phyloP scores from a whole-genome alignment of 192 early-diverging fungal genomes.

The Coemansia sp. region DNA sequence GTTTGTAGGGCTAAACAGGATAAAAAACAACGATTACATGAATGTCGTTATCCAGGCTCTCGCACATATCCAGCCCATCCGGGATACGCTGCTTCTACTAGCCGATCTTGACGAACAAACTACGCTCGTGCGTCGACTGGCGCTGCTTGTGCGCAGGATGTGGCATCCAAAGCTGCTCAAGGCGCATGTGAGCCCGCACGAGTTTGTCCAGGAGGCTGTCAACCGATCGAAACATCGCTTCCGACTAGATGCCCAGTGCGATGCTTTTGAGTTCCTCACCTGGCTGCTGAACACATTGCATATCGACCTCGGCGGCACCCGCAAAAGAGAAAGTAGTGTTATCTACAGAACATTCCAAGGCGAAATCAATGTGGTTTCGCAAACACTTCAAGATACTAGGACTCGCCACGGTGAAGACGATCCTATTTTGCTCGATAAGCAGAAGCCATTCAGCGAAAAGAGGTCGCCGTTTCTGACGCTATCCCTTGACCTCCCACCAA shows the following conservation, averaged over 20 bases:
- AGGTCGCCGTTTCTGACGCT: slow-evolving; percentile 81
- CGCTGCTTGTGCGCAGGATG: slow-evolving; percentile 82
- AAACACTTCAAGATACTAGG: slow-evolving; percentile 56
- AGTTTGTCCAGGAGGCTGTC: slow-evolving; percentile 90
- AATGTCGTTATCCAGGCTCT: slow-evolving; percentile 91
- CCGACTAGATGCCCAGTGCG: slow-evolving; percentile 75
- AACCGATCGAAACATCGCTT: slow-evolving; percentile 81
- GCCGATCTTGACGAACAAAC: slow-evolving; percentile 43
- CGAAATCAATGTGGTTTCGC: slow-evolving; percentile 73
- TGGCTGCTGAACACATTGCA: slow-evolving; percentile 96
- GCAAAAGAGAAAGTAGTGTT: slow-evolving; percentile 73
- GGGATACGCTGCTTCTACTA: slow-evolving; percentile 73
- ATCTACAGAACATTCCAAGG: slow-evolving; percentile 89
- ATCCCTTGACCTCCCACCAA: slow-evolving; percentile 86
- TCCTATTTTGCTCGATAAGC: slow-evolving; percentile 15
- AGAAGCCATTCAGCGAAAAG: slow-evolving; percentile 20
- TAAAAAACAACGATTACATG: slow-evolving; percentile 94
- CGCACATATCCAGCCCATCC: slow-evolving; percentile 82
- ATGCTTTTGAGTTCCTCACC: slow-evolving; percentile 84
- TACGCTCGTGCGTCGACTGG: slow-evolving; percentile 72
- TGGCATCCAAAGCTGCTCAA: slow-evolving; percentile 94
- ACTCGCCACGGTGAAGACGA: slow-evolving; percentile 31
- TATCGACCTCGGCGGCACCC: slow-evolving; percentile 78
- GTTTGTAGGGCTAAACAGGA: slow-evolving; percentile 92
- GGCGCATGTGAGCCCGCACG: slow-evolving; percentile 94